Evolutionary conservation across 257 asterid genomes (phyloP), one percentile per base, ranked within the genome.

Genomic region (Solanum neorickii): DNA sequence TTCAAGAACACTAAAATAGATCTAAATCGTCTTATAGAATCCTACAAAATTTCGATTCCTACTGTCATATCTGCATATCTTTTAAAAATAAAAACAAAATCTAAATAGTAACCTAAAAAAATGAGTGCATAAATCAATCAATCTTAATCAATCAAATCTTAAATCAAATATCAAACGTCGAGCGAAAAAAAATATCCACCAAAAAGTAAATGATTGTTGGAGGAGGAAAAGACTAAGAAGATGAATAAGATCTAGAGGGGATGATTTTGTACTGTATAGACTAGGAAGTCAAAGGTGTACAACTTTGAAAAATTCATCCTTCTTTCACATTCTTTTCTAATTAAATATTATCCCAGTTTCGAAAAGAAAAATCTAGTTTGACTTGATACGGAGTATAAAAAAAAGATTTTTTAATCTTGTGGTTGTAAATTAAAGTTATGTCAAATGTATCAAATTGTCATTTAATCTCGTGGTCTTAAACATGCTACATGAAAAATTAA

Each of bases 11-110:
- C 0, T 49, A 49, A 49, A 15, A 49, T 49, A 49, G 6, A 49
- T 49, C 60, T 49, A 49, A 49, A 9, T 49, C 23, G 3, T 49
- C 60, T 49, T 15, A 0, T 16, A 49, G 9, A 16, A 2, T 52
- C 0, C 4, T 52, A 16, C 9, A 52, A 52, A 52, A 52, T 52
- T 16, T 52, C 1, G 0, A 52, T 52, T 0, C 0, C 23, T 52
- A 16, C 0, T 0, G 0, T 52, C 0, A 52, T 52, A 52, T 6
- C 0, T 52, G 0, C 1, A 2, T 2, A 16, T 52, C 9, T 52
- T 49, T 52, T 16, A 16, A 14, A 5, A 15, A 49, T 52, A 52
- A 1, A 2, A 9, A 16, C 0, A 49, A 15, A 49, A 49, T 15
- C 9, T 2, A 9, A 42, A 42, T 56, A 56, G 11, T 56, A 56